Conservation (phyloP, 106 monocot genomes). For the Amphibolis antarctica region DNA sequence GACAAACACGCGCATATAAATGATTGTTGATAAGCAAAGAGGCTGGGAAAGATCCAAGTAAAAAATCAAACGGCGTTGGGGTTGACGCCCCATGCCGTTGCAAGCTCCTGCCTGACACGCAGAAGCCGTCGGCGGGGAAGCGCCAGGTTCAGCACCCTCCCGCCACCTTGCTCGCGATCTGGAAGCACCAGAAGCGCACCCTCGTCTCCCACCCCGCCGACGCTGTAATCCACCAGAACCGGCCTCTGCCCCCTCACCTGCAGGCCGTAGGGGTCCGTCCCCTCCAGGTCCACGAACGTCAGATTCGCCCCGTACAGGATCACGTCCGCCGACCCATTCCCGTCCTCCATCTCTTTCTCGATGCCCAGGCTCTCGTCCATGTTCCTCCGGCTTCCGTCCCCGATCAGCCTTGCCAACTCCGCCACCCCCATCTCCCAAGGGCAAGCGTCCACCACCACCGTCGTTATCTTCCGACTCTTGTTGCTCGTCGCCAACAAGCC, state of each 20-base stretch:
- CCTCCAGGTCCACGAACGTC: constrained; percentile 67
- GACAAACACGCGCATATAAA: too few relatives aligned
- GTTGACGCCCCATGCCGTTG: not conserved
- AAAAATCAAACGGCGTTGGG: too few relatives aligned
- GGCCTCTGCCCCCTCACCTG: constrained; percentile 18
- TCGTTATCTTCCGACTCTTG: constrained; percentile 23
- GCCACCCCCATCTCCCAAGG: constrained; percentile 21
- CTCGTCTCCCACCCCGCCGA: constrained; percentile 3
- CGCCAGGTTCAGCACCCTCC: not conserved
- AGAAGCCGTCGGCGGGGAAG: not conserved
- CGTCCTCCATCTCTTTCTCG: constrained; percentile 15
- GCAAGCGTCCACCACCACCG: constrained; percentile 14
- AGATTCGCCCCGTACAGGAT: constrained; percentile 67
- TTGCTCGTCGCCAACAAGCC: constrained; percentile 22
- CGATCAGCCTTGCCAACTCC: constrained; percentile 47
- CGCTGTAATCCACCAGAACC: not conserved
- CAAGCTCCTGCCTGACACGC: not conserved
- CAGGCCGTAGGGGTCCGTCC: constrained; percentile 29
- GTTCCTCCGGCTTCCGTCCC: not conserved
- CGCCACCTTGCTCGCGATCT: not conserved
- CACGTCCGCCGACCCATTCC: constrained; percentile 19
- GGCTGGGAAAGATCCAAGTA: too few relatives aligned
- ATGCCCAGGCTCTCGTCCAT: constrained; percentile 26
- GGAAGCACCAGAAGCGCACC: not conserved
- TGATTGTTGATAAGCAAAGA: too few relatives aligned